Conservation (phyloP, 495 filamentous ascomycete species). For the Tuber magnatum region DNA sequence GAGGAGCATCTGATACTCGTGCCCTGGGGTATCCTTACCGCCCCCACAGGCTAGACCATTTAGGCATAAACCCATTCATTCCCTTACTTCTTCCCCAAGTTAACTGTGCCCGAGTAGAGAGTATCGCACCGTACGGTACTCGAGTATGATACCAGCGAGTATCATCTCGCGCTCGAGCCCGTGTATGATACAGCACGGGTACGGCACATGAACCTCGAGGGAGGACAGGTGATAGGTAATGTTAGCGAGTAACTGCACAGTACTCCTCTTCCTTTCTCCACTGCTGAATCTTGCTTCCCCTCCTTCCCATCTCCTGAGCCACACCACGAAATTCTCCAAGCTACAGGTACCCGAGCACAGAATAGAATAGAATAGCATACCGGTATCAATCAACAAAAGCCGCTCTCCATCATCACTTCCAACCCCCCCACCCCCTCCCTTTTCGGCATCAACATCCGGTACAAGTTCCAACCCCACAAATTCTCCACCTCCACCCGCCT, state of each 20-base stretch:
- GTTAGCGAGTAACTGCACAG: not conserved
- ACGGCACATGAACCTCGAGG: not conserved
- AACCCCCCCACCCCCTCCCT: not conserved
- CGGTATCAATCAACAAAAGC: slow-evolving; percentile 1
- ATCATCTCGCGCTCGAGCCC: not conserved
- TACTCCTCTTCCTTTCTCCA: not conserved
- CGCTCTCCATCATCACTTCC: not conserved
- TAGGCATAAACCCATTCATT: not conserved
- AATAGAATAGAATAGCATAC: not conserved
- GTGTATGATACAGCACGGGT: not conserved
- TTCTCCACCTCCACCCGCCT: not conserved
- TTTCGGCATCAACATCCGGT: not conserved
- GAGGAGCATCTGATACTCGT: not conserved
- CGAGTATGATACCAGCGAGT: not conserved
- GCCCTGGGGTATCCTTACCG: not conserved
- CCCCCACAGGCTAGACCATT: not conserved
- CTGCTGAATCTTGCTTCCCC: not conserved
- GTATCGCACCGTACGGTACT: not conserved
- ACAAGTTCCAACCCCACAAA: not conserved
- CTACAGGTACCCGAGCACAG: not conserved
- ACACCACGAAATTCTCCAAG: not conserved
- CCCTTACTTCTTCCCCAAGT: not conserved
- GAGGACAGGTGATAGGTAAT: not conserved
- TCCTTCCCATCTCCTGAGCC: not conserved
- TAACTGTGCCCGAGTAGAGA: not conserved